Base-by-base conservation (phyloP, 768 basidiomycete species). In the Mycena crocata region DNA sequence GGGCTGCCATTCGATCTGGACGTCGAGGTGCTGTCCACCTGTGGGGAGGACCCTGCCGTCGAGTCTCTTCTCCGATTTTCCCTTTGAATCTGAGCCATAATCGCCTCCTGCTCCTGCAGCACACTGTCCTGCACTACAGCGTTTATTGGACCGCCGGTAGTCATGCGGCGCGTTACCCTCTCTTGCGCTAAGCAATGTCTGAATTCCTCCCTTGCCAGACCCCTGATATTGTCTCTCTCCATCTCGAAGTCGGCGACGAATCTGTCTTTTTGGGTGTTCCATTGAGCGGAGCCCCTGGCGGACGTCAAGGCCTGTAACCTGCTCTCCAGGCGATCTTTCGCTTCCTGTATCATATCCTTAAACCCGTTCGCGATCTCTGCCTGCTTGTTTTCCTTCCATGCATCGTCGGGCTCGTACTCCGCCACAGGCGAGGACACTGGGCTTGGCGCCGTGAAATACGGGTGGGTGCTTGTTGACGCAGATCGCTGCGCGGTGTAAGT, bases 241-340 rank as follows among this genome's bases (percentile, higher is more conserved):
- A 15, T n/a, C 0, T 52, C 0, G 48, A 9, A 62, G 7, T n/a
- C 61, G 5, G 45, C 6, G 35, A 67, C 2, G 17, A 31, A 48
- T 3, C 1, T 17, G 1, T 45, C 34, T 7, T 24, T 46, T 21
- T 37, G 45, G 13, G 23, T 49, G 1, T 1, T 8, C 12, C 13
- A 62, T 24, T 62, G 40, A 1, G 46, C 40, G 19, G 60, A 57
- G 28, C 32, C 14, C 23, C 2, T 52, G 21, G 7, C 15, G n/a
- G 13, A 1, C 42, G 59, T 34, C 40, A 62, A 23, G 1, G 46
- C 49, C 19, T 46, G 55, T 7, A 67, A 9, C 0, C 87, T 84
- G 19, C 79, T 76, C 37, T 87, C 82, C 39, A 87, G 76, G 63
- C 86, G 87, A 62, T 87, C 83, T 77, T 89, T 89, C 23, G 92